Evolutionary conservation across 805 yeast species (phyloP).

Genomic region (Jamesozyma hellenica): DNA sequence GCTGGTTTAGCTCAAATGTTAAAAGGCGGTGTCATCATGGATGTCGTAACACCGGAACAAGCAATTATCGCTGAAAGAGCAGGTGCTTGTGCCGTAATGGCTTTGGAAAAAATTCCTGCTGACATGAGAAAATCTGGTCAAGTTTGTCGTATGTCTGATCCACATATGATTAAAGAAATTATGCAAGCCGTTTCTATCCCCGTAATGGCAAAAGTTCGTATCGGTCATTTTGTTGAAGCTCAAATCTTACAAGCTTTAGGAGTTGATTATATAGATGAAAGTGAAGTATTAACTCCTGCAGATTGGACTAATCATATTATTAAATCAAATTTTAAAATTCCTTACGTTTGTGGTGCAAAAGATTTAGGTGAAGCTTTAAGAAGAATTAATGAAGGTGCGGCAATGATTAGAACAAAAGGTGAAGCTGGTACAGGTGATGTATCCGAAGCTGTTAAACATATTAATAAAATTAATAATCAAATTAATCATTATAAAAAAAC

Average conservation of each 20-base stretch:
- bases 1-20: slow-evolving; percentile 81
- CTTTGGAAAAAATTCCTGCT: slow-evolving; percentile 75
- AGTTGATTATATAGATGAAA: slow-evolving; percentile 74
- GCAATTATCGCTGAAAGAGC: slow-evolving; percentile 72
- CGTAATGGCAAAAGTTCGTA: slow-evolving; percentile 80
- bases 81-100: slow-evolving; percentile 88
- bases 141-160: slow-evolving; percentile 82
- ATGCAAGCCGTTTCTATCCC: slow-evolving; percentile 58
- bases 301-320: slow-evolving; percentile 57
- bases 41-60: slow-evolving; percentile 70
- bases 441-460: slow-evolving; percentile 71
- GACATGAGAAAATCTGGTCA: slow-evolving; percentile 76
- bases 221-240: slow-evolving; percentile 77
- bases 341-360: slow-evolving; percentile 79
- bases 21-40: slow-evolving; percentile 68
- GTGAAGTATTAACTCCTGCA: slow-evolving; percentile 78
- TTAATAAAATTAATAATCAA: slow-evolving; percentile 48
- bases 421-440: slow-evolving; percentile 88
- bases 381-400: slow-evolving; percentile 73
- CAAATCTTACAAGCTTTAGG: slow-evolving; percentile 62
- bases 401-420: slow-evolving; percentile 80
- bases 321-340: slow-evolving; percentile 52
- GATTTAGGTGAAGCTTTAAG: slow-evolving; percentile 75
- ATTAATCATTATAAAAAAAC: slow-evolving; percentile 34
- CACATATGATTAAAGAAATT: slow-evolving; percentile 64